Percentiles rank a stretch among this genome's conserved stretches.
These are phyloP conservation scores for Hyaloscypha finlandica DNA, from an alignment of 495 filamentous ascomycete genomes.

Conservation along the genomic window DNA sequence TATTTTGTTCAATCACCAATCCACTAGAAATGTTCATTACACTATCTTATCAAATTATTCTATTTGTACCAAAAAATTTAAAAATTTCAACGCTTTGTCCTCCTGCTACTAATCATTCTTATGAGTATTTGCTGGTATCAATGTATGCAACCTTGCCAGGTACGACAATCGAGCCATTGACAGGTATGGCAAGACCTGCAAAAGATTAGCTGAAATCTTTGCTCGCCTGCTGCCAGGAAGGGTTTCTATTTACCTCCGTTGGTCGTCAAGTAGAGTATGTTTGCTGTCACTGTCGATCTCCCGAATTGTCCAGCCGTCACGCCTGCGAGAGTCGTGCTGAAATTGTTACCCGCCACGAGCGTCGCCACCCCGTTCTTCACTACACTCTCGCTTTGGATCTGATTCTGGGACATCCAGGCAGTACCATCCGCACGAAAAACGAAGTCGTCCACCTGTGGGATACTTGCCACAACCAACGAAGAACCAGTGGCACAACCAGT, in stretches of 20 bases:
- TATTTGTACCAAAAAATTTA: no score
- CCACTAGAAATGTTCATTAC: no score
- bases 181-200: conserved; percentile 6
- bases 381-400: background rate
- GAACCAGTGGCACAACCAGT: background rate
- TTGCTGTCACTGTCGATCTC: background rate
- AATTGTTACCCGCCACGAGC: conserved; percentile 5
- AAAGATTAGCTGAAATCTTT: background rate
- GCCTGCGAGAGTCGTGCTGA: conserved; percentile 7
- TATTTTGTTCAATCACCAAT: no score
- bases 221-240: background rate
- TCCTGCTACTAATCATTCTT: no score
- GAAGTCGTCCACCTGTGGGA: conserved; percentile 7
- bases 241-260: conserved; percentile 7
- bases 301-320: conserved; percentile 17
- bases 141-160: conserved; percentile 32
- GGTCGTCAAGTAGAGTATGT: conserved; percentile 11
- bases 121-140: conserved; percentile 9
- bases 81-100: no score
- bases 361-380: background rate
- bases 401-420: background rate
- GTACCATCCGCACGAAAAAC: conserved; percentile 12
- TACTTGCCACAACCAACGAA: background rate
- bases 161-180: conserved; percentile 35
- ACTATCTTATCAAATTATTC: no score